These are phyloP conservation scores for Pseudopediastrum boryanum DNA, from an alignment of 139 green algal genomes.

Conservation along the genomic window DNA sequence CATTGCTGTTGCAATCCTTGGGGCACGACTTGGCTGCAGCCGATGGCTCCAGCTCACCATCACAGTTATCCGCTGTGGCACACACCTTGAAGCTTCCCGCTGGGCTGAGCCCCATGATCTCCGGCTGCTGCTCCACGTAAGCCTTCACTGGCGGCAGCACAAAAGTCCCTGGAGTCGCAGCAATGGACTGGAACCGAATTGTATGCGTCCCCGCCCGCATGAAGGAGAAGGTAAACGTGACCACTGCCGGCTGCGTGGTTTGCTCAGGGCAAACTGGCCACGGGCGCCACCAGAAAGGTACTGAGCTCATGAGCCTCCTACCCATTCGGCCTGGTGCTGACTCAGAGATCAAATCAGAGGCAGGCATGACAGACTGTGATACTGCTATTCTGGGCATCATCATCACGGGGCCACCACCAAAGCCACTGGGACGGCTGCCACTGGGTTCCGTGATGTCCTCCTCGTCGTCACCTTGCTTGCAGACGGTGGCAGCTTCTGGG, in stretches of 20 bases:
- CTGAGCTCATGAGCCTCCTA: neutral
- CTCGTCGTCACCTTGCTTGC: slow-evolving; percentile 21
- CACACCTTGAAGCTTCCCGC: slow-evolving; percentile 46
- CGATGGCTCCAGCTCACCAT: slow-evolving; percentile 9
- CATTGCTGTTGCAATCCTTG: slow-evolving; percentile 49
- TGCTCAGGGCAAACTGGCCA: slow-evolving; percentile 36
- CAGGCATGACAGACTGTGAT: too few relatives aligned
- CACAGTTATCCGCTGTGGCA: slow-evolving; percentile 9
- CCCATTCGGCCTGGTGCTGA: neutral
- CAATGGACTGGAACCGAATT: slow-evolving; percentile 55
- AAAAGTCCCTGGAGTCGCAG: slow-evolving; percentile 60
- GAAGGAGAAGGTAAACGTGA: slow-evolving; percentile 49
- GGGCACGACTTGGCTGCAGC: slow-evolving; percentile 43
- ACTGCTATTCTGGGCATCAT: neutral
- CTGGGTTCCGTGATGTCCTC: neutral
- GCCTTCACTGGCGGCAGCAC: slow-evolving; percentile 59
- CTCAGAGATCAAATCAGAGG: neutral
- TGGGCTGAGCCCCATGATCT: slow-evolving; percentile 54
- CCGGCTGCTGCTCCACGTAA: slow-evolving; percentile 60
- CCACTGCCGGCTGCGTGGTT: slow-evolving; percentile 39
- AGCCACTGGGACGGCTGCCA: neutral
- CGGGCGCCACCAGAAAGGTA: neutral
- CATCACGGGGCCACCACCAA: neutral
- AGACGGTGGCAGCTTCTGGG: slow-evolving; percentile 3
- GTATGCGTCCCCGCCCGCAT: slow-evolving; percentile 53